These are phyloP conservation scores for Panicum miliaceum DNA, from an alignment of 176 grass and related monocot species.

Conservation along the genomic window DNA sequence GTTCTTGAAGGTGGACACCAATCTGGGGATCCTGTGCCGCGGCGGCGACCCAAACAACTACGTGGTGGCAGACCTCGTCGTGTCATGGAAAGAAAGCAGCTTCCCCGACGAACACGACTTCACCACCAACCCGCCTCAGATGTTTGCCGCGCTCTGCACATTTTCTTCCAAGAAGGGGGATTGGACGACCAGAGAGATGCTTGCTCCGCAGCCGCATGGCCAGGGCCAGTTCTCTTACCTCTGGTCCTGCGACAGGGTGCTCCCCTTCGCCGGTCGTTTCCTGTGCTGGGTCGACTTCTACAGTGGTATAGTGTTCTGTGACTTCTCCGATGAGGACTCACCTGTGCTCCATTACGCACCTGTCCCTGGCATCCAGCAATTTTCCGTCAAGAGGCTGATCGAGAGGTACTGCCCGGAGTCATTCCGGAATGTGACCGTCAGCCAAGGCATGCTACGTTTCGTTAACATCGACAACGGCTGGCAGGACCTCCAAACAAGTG, in stretches of 20 bases:
- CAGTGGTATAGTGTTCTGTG: not conserved
- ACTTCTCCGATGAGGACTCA: not conserved
- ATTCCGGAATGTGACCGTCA: not conserved
- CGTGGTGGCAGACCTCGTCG: not conserved
- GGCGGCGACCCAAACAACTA: too few species aligned
- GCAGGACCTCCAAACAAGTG: not conserved
- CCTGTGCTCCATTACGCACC: not conserved
- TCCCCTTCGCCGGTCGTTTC: not conserved
- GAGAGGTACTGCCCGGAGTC: not conserved
- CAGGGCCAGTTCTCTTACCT: not conserved
- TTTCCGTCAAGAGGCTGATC: not conserved
- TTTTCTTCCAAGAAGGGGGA: not conserved
- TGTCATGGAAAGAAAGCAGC: not conserved
- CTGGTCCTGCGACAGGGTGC: not conserved
- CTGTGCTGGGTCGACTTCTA: not conserved
- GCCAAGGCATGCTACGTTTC: not conserved
- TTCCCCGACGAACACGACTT: too few species aligned
- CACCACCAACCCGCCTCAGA: too few species aligned
- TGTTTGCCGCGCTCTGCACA: not conserved
- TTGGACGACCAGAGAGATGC: not conserved
- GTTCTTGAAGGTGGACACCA: not conserved
- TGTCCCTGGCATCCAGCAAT: not conserved
- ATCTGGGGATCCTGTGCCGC: not conserved
- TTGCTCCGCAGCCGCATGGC: not conserved
- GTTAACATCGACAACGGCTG: not conserved